Percentiles rank a stretch among this genome's conserved stretches.
phyloP scores from a whole-genome alignment of 768 basidiomycete species.

The Pleurotus tuber-regium region DNA sequence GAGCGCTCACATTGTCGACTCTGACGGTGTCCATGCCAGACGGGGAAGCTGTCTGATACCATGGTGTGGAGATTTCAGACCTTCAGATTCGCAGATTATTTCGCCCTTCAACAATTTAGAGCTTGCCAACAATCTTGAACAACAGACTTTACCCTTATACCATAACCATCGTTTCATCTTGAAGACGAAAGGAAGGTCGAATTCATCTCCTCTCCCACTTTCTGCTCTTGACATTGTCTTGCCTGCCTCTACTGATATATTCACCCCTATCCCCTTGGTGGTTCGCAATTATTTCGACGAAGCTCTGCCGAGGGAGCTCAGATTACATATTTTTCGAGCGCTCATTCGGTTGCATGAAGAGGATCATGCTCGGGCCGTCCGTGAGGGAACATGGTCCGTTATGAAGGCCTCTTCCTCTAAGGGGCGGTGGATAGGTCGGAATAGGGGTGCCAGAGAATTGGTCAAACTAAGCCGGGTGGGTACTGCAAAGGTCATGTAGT shows the following conservation, averaged over 20 bases:
- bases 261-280: slow-evolving; percentile 46
- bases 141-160: slow-evolving; percentile 18
- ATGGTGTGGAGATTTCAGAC: slow-evolving; percentile 38
- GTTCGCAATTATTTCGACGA: slow-evolving; percentile 67
- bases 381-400: slow-evolving; percentile 56
- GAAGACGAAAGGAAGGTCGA: slow-evolving; percentile 55
- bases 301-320: slow-evolving; percentile 68
- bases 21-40: slow-evolving; percentile 20
- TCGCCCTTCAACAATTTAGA: slow-evolving; percentile 11
- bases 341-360: slow-evolving; percentile 58
- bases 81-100: slow-evolving; percentile 6
- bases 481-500: too few relatives aligned
- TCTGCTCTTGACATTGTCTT: slow-evolving; percentile 57
- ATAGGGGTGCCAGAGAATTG: slow-evolving; percentile 73
- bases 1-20: slow-evolving; percentile 11
- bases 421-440: slow-evolving; percentile 72
- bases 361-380: slow-evolving; percentile 47
- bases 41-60: slow-evolving; percentile 37
- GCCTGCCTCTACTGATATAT: slow-evolving; percentile 44
- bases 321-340: slow-evolving; percentile 52
- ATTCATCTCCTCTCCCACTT: slow-evolving; percentile 62
- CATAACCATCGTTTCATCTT: slow-evolving; percentile 20
- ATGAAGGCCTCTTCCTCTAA: slow-evolving; percentile 58
- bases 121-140: neutral
- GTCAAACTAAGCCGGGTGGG: slow-evolving; percentile 78